Evolutionary conservation across 371 early-diverging fungal species (phyloP).

Genomic region (Enterocytospora artemiae): DNA sequence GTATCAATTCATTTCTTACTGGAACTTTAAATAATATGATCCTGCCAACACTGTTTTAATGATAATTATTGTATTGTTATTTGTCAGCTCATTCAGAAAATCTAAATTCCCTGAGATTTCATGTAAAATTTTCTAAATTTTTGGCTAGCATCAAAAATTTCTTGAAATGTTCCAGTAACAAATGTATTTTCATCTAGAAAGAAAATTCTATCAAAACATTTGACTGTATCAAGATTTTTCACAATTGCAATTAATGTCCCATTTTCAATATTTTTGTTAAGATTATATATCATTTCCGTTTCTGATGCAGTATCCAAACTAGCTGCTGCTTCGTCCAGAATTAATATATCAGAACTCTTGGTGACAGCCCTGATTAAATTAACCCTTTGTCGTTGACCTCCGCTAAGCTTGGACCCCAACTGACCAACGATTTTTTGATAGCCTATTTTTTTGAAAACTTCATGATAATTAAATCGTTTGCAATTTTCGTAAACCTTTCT

Average conservation of each 20-base stretch:
- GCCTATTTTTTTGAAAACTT: not conserved
- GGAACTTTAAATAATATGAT: not conserved
- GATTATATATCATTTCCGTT: slow-evolving; percentile 17
- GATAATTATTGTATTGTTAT: not conserved
- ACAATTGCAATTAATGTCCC: slow-evolving; percentile 30
- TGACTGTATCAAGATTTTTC: slow-evolving; percentile 28
- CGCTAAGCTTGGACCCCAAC: slow-evolving; percentile 63
- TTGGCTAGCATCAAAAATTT: not conserved
- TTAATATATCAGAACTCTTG: slow-evolving; percentile 63
- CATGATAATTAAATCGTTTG: not conserved
- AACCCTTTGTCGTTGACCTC: slow-evolving; percentile 97
- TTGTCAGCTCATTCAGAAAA: not conserved
- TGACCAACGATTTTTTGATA: not conserved
- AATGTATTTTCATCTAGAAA: slow-evolving; percentile 13
- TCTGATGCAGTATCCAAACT: slow-evolving; percentile 64
- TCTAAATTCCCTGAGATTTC: not conserved
- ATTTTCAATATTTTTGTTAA: slow-evolving; percentile 8
- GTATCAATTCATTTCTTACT: not conserved
- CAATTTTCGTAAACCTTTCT: slow-evolving; percentile 72
- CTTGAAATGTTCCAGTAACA: not conserved
- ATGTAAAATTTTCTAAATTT: slow-evolving; percentile 1
- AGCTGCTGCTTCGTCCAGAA: slow-evolving; percentile 78
- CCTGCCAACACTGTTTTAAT: not conserved
- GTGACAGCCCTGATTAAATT: slow-evolving; percentile 76
- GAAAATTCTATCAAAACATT: slow-evolving; percentile 36